Percentiles rank a stretch among this genome's conserved stretches.
Evolutionary conservation across 2,329 filamentous ascomycete species (phyloP).

Genomic region (Lachnellula cervina): DNA sequence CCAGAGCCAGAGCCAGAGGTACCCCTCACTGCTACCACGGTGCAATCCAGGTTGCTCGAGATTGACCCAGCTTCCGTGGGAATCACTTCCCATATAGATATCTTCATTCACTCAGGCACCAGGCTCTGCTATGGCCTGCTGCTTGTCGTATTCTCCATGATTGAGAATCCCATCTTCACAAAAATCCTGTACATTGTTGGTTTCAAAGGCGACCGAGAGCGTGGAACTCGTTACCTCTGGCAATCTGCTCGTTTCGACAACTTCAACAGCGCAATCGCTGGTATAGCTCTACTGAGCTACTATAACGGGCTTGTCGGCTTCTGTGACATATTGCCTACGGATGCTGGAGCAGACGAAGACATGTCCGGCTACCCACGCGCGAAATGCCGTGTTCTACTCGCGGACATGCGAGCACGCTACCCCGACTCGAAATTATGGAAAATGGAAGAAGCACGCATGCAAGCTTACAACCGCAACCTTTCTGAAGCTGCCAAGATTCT

Average conservation of each 20-base stretch:
- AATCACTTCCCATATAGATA: conserved; percentile 71
- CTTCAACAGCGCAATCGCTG: conserved; percentile 87
- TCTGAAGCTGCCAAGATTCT: conserved; percentile 64
- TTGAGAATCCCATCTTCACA: conserved; percentile 80
- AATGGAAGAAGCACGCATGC: conserved; percentile 78
- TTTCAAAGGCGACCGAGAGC: conserved; percentile 81
- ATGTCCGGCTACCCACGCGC: conserved; percentile 67
- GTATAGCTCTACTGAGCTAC: conserved; percentile 74
- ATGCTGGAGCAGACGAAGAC: conserved; percentile 49
- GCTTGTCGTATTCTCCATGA: conserved; percentile 81
- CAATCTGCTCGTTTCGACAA: conserved; percentile 79
- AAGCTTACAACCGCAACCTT: conserved; percentile 62
- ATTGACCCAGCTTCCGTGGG: conserved; percentile 49
- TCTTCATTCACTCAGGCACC: conserved; percentile 83
- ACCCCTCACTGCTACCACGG: conserved; percentile 11
- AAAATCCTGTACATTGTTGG: conserved; percentile 82
- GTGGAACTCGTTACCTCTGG: conserved; percentile 85
- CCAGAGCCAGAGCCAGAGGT: neutral
- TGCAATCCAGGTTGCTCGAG: conserved; percentile 23
- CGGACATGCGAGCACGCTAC: conserved; percentile 70
- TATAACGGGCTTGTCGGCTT: conserved; percentile 84
- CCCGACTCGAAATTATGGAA: conserved; percentile 81
- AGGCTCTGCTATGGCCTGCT: conserved; percentile 88
- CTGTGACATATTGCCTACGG: conserved; percentile 76
- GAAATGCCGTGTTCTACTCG: conserved; percentile 62